phyloP scores from a whole-genome alignment of 2,329 filamentous ascomycete species.

The Ceratocystis alfenasii region DNA sequence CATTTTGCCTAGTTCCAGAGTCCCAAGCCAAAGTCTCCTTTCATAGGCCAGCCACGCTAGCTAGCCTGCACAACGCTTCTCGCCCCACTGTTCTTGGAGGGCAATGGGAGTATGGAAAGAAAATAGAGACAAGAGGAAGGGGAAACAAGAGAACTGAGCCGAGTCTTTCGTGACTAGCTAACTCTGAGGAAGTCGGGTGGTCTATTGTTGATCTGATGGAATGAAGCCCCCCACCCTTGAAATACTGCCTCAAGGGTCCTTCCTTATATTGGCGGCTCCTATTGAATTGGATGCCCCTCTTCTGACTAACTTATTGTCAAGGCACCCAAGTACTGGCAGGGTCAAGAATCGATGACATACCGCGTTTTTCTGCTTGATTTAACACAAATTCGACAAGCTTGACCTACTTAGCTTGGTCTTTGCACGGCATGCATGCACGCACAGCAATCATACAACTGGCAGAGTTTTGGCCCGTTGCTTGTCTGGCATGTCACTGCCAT shows the following conservation, averaged over 20 bases:
- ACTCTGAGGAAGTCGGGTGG: neutral
- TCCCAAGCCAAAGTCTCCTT: neutral
- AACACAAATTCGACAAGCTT: neutral
- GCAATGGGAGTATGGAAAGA: neutral
- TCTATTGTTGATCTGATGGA: slow-evolving; percentile 10
- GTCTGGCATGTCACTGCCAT: slow-evolving; percentile 2
- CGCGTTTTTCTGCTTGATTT: neutral
- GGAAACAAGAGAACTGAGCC: neutral
- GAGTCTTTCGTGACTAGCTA: neutral
- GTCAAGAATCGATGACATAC: slow-evolving; percentile 12
- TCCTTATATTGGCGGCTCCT: slow-evolving; percentile 6
- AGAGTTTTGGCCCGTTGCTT: neutral
- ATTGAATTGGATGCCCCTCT: neutral
- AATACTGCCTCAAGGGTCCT: neutral
- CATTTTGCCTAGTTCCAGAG: neutral
- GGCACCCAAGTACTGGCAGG: neutral
- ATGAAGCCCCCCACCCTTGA: neutral
- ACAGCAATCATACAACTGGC: neutral
- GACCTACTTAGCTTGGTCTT: neutral
- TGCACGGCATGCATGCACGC: neutral
- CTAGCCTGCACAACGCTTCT: neutral
- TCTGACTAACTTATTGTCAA: slow-evolving; percentile 5
- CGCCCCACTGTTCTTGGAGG: neutral
- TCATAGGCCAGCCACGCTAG: neutral
- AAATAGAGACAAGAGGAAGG: slow-evolving; percentile 8